phyloP scores from a whole-genome alignment of 202 grass and related monocot genomes.

The Bolboschoenoplectus hybrid region DNA sequence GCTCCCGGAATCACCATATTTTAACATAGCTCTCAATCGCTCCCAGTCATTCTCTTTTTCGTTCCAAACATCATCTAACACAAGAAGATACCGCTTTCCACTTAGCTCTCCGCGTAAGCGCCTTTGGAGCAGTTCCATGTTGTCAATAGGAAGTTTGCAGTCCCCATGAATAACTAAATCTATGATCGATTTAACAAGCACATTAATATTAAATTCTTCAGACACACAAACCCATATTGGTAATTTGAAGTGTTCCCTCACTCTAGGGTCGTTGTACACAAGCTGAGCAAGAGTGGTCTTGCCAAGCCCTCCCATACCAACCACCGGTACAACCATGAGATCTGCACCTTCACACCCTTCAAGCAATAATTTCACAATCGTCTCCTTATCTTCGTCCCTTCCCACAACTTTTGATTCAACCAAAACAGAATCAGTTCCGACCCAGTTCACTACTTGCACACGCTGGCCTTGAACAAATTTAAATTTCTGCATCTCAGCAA shows the following conservation, averaged over 20 bases:
- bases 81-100: slow-evolving; percentile 31
- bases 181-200: slow-evolving; percentile 26
- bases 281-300: slow-evolving; percentile 44
- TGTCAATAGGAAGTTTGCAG: background rate
- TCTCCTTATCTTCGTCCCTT: slow-evolving; percentile 1
- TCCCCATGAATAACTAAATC: background rate
- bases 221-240: slow-evolving; percentile 41
- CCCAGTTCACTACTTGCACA: background rate
- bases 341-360: background rate
- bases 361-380: background rate
- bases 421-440: background rate
- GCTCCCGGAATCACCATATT: background rate
- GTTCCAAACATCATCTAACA: slow-evolving; percentile 47
- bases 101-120: background rate
- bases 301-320: slow-evolving; percentile 40
- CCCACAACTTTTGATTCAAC: slow-evolving; percentile 29
- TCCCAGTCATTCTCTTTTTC: slow-evolving; percentile 3
- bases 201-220: slow-evolving; percentile 12
- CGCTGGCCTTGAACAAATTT: background rate
- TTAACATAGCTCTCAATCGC: background rate
- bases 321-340: slow-evolving; percentile 11
- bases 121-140: slow-evolving; percentile 28
- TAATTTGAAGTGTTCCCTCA: slow-evolving; percentile 28
- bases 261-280: slow-evolving; percentile 14
- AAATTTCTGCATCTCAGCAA: slow-evolving; percentile 8